Base-by-base conservation (phyloP, 2,329 filamentous ascomycete genomes). In the Rhinocladiella similis region DNA sequence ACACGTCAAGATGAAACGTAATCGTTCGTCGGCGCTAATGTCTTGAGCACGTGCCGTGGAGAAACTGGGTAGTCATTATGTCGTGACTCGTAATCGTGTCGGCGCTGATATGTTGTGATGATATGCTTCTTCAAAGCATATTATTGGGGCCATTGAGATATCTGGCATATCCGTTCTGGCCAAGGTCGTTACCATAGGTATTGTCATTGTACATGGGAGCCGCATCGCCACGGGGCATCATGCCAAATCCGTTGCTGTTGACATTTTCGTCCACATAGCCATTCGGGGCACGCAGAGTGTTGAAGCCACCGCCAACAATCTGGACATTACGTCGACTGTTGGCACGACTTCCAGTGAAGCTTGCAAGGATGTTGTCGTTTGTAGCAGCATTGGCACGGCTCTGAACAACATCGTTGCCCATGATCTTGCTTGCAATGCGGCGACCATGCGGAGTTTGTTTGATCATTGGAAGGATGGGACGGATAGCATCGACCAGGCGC, bases 361-460 rank as follows among this genome's bases (percentile, higher is more conserved):
- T 56, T 69, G 62, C 65, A 70, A 75, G 33, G 42, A 70, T 69
- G 18, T 67, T 68, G 63, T 71, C 66, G 29, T 75, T 71, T 49
- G 74, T 75, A 3, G 74, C 70, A 3, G 68, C 67, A 47, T 73
- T 70, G 14, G 72, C 72, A 54, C 75, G 72, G 19, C 69, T 68
- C 43, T 68, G 69, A 39, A 70, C 29, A 33, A 33, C 70, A 54
- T 85, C 82, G 45, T 77, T 75, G 50, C 82, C 81, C 67, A 80
- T 75, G 55, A 99, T 89, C 80, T 97, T 97, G 70, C 88, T 88
- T 69, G 90, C 87, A 67, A 97, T 95, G 60, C 94, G 91, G 64
- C 94, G 92, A 51, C 94, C 94, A 71, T 97, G 94, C 3, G 94
- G 93, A 41, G 92, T 97, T 66, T 90, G 87, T 62, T 92, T 90